Base-by-base conservation (phyloP, 257 asterid species). In the Cordia subcordata region DNA sequence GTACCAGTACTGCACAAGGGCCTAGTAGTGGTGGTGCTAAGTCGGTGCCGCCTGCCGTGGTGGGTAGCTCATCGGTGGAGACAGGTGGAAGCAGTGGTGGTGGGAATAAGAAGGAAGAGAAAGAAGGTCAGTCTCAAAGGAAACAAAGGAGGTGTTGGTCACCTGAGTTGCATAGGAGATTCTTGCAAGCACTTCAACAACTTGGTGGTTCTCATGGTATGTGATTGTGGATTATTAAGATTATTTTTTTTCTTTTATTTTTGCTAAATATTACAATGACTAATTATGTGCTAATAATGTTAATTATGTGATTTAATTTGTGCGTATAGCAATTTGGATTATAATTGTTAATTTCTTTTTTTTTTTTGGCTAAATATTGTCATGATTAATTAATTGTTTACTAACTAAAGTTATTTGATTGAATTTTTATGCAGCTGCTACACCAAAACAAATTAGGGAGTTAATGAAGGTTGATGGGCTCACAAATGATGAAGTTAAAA, bases 401-500 rank as follows among this genome's bases (percentile, higher is more conserved):
- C 49, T 57, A 35, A 19, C 49, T 57, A 35, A 60, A 15, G 47
- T 44, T 60, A 51, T 47, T 37, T 22, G 35, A 27, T 5, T 53
- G 57, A 53, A 58, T 53, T 63, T 53, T 63, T 64, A 4, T 66
- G 69, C 72, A 81, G 91, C 61, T 37, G 91, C 87, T 38, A 83
- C 91, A 12, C 91, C 91, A 1, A 83, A 83, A 60, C 88, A 84
- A 72, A 84, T 84, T 62, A 74, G 88, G 75, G 92, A 81, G 57
- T 53, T 84, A 57, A 84, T 84, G 92, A 76, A 81, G 76, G 85
- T 84, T 50, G 88, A 84, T 81, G 92, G 92, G 23, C 85, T 84
- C 37, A 81, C 92, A 38, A 84, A 84, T 64, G 92, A 84, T 52
- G 92, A 84, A 62, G 92, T 84, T 57, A 83, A 83, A 60, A 83